Conservation (phyloP, 345 rosid genomes). For the Arabidopsis thaliana region TAIR10.1 NC_003071.7:8148001-8148500, state of each 20-base stretch:
- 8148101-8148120: conserved; percentile 16
- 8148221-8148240: conserved; percentile 23
- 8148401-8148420: background rate
- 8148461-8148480: background rate
- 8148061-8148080: background rate
- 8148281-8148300: conserved; percentile 11
- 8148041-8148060: background rate
- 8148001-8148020: background rate
- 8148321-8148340: background rate
- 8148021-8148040: background rate
- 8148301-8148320: rapidly evolving
- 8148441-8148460: background rate
- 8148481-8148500: conserved; percentile 16
- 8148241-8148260: conserved; percentile 10
- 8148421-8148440: background rate
- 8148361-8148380: background rate
- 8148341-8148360: conserved; percentile 4
- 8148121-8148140: conserved; percentile 29
- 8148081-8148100: background rate
- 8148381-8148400: conserved; percentile 24
- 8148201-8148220: background rate
- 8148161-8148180: background rate
- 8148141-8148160: background rate
- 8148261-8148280: background rate
- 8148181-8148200: background rate